phyloP scores from a whole-genome alignment of 179 eudicot genomes.

The Silene vulgaris region DNA sequence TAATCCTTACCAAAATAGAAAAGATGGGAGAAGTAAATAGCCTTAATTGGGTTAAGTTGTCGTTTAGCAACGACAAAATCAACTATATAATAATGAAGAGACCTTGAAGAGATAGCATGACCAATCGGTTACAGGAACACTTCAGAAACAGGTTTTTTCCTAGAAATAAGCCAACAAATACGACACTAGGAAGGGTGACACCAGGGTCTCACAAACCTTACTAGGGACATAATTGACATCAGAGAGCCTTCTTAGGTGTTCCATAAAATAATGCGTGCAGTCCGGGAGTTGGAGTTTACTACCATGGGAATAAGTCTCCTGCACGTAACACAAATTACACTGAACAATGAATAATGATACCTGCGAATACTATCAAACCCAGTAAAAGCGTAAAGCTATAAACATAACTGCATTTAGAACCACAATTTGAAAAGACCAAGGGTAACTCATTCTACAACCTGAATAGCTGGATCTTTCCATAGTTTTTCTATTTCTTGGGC shows the following conservation, averaged over 20 bases:
- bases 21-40: neutral
- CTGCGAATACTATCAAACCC: slow-evolving; percentile 1
- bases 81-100: neutral
- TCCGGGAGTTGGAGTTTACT: slow-evolving; percentile 93
- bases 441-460: slow-evolving; percentile 40
- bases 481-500: slow-evolving; percentile 61
- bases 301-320: slow-evolving; percentile 78
- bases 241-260: slow-evolving; percentile 68
- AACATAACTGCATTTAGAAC: neutral
- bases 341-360: slow-evolving; percentile 8
- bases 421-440: slow-evolving; percentile 7
- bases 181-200: neutral
- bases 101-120: slow-evolving; percentile 3
- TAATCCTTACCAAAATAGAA: neutral
- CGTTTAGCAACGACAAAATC: neutral
- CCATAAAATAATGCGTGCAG: slow-evolving; percentile 75
- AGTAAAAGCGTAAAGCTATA: slow-evolving; percentile 2
- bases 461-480: slow-evolving; percentile 90
- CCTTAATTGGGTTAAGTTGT: slow-evolving; percentile 2
- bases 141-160: neutral
- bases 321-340: slow-evolving; percentile 17
- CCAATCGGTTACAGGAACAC: neutral
- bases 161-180: neutral
- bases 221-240: slow-evolving; percentile 71
- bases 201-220: slow-evolving; percentile 45